Base-by-base conservation (phyloP, 495 filamentous ascomycete species). In the Hypoxylon fragiforme region DNA sequence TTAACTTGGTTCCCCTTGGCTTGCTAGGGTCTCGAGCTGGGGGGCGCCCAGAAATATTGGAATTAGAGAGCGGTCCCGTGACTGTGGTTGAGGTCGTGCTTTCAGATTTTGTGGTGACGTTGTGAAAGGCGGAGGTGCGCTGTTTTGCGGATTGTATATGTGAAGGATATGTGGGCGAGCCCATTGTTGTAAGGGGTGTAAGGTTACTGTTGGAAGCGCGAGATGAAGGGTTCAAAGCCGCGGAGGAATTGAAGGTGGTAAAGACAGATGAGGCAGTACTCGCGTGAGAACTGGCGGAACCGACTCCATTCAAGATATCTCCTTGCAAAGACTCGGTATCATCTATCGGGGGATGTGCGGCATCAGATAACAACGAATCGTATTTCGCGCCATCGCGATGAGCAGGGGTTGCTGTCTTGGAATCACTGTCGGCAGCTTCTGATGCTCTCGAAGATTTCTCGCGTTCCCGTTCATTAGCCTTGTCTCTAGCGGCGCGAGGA, bases 171-270 rank as follows among this genome's bases (percentile, higher is more conserved):
- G 86, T 81, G n/a, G 91, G 91, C 22, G 86, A 90, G 57, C 88
- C 90, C 61, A 77, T 70, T 55, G 82, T 85, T 18, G 89, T 92
- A 54, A 92, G 78, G 37, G 91, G 89, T 14, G 91, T 95, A 32
- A 89, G 68, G 52, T 77, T 81, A 58, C 78, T 83, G 50, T 68
- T 69, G 57, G 71, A 68, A 56, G 64, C 62, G 64, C 60, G 71
- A 50, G 80, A 73, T 58, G 78, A 71, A 30, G 80, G 66, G 56
- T 73, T 70, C 41, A 77, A 69, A 28, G 70, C 61, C 56, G 74
- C 77, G 51, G 81, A 68, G 28, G 74, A 65, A 62, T 77, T 68
- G 50, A 75, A 73, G 38, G 69, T 69, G 69, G 84, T 87, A 68
- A 87, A 85, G 44, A 85, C 75, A 15, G 84, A 86, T 26, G 84